A percentile compares a stretch with the other conserved stretches of the same genome.
phyloP scores from a whole-genome alignment of 2,329 filamentous ascomycete genomes.

The Aspergillus ochraceus region DNA sequence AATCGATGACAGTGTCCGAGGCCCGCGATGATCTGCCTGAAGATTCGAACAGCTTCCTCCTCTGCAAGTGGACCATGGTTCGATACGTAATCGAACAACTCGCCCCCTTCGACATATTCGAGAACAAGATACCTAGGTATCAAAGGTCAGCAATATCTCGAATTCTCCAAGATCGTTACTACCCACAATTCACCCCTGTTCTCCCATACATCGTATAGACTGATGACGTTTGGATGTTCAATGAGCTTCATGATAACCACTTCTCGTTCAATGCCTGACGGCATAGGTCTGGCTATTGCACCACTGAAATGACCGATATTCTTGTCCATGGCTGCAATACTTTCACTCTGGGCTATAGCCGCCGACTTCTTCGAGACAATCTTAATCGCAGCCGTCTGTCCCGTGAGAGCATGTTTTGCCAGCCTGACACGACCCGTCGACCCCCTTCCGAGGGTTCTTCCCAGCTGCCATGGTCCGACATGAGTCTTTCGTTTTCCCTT shows the following conservation, averaged over 20 bases:
- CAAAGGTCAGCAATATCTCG: conserved; percentile 27
- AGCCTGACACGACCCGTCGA: conserved; percentile 85
- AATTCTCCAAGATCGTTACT: not conserved
- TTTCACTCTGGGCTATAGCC: conserved; percentile 79
- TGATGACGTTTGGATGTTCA: conserved; percentile 91
- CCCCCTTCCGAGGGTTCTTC: conserved; percentile 83
- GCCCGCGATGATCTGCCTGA: conserved; percentile 89
- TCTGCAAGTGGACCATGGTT: conserved; percentile 72
- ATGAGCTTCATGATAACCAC: conserved; percentile 97
- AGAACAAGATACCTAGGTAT: conserved; percentile 81
- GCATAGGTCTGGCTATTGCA: conserved; percentile 68
- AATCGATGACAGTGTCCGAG: conserved; percentile 91
- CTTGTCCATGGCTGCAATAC: conserved; percentile 77
- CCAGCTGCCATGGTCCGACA: conserved; percentile 92
- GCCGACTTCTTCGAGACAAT: conserved; percentile 85
- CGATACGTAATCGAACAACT: conserved; percentile 86
- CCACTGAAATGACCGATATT: conserved; percentile 60
- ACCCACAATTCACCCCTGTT: conserved; percentile 90
- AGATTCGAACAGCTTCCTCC: conserved; percentile 77
- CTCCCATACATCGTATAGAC: conserved; percentile 96
- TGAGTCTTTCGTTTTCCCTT: conserved; percentile 65
- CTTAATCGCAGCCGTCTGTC: conserved; percentile 86
- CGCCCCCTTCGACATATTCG: conserved; percentile 82
- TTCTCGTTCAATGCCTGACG: conserved; percentile 87
- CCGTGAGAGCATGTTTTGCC: conserved; percentile 75